Conservation (phyloP, 129 eudicot species). For the carrot (Daucus carota) region DNA sequence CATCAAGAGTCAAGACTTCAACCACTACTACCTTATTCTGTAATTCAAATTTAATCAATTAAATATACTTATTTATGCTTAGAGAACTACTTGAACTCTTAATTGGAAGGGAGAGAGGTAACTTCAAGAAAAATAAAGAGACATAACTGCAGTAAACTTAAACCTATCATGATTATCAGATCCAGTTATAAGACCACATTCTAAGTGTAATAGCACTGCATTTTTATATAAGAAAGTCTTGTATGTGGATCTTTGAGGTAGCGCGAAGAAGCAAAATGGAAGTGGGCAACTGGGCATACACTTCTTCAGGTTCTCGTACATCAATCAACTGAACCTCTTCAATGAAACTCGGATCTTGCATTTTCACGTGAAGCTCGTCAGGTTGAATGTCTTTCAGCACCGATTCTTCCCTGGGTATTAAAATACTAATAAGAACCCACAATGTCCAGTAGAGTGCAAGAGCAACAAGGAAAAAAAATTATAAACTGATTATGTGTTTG, state of each 20-base stretch:
- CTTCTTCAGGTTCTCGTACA: conserved; percentile 95
- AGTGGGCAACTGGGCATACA: conserved; percentile 51
- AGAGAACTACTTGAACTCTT: neutral
- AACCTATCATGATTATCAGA: neutral
- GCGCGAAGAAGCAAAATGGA: conserved; percentile 8
- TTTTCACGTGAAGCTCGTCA: conserved; percentile 58
- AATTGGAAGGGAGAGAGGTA: neutral
- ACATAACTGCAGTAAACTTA: neutral
- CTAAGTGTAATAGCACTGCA: neutral
- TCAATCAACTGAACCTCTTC: conserved; percentile 81
- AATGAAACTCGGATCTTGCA: conserved; percentile 78
- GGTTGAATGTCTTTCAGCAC: conserved; percentile 68
- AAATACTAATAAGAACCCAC: conserved; percentile 12
- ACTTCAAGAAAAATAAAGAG: neutral
- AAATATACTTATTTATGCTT: neutral
- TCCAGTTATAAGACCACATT: too few relatives aligned
- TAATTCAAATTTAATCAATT: neutral
- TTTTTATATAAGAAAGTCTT: neutral
- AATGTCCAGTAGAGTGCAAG: neutral
- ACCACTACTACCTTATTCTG: neutral
- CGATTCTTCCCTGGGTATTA: conserved; percentile 61
- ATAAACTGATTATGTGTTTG: neutral
- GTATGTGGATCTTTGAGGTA: neutral
- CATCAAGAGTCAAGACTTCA: too few relatives aligned
- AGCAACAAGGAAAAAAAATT: neutral